Base-by-base conservation (phyloP, 192 early-diverging fungal genomes). In the Dissophora ornata region DNA sequence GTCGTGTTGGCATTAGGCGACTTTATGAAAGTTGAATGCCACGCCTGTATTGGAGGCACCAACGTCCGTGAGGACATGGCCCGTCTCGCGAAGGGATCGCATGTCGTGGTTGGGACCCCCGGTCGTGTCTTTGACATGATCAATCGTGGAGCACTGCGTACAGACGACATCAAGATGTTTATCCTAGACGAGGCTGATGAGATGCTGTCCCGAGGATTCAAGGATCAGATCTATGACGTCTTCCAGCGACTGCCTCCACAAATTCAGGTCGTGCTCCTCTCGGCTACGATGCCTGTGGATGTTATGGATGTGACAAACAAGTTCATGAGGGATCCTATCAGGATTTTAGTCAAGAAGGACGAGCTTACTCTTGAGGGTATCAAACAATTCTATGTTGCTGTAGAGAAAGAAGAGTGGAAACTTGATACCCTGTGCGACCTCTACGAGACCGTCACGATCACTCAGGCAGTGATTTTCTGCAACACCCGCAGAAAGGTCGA, bases 361-460 rank as follows among this genome's bases (percentile, higher is more conserved):
- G 95, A 96, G 81, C 83, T 96, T 69, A 95, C 92, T 36, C 88
- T 97, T 32, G 94, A 97, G 70, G 95, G 93, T 85, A 89, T 91
- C 81, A 68, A 69, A 86, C 97, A 98, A 80, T 98, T 98, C 86
- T 98, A 91, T 84, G 89, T 99, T 62, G 88, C 90, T 51, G 96
- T 99, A 26, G 96, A 97, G 79, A 91, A 94, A 83, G 97, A 97
- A 80, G 96, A 98, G 41, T 98, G 92, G 96, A 99, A 99, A 84
- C 86, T 97, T 52, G 96, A 97, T 78, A 98, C 97, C 21, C 88
- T 99, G 40, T 95, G 93, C 64, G 97, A 98, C 80, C 79, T 98
- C 50, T 98, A 97, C 85, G 95, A 98, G 69, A 96, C 96, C 24
- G 84, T 98, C 78, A 97, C 91, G 59, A 93, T 97, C 74, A 94